Conservation (phyloP, 352 stramenopile species). For the Plasmopara viticola region DNA sequence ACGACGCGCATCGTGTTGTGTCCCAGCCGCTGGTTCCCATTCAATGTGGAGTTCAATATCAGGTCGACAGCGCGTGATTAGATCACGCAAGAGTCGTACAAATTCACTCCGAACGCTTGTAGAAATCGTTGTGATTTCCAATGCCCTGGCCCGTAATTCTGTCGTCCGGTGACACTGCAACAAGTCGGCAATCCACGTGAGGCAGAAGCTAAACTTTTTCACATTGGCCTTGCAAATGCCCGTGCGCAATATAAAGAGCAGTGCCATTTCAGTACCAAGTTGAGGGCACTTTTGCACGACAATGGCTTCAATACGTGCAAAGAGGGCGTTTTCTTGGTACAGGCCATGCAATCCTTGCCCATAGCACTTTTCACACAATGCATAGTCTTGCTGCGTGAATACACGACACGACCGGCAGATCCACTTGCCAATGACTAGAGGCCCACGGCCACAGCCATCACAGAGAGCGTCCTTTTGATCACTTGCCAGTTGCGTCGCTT, state of each 20-base stretch:
- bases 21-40: slow-evolving; percentile 46
- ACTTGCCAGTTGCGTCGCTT: neutral
- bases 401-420: slow-evolving; percentile 55
- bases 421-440: slow-evolving; percentile 52
- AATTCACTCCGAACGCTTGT: slow-evolving; percentile 62
- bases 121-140: slow-evolving; percentile 72
- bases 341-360: slow-evolving; percentile 63
- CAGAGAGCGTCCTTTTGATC: slow-evolving; percentile 57
- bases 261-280: slow-evolving; percentile 41
- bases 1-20: slow-evolving; percentile 13
- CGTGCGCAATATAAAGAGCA: slow-evolving; percentile 54
- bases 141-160: slow-evolving; percentile 52
- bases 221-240: slow-evolving; percentile 77
- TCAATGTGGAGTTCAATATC: slow-evolving; percentile 71
- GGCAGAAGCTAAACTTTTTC: slow-evolving; percentile 78
- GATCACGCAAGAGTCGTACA: slow-evolving; percentile 47
- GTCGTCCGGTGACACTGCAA: slow-evolving; percentile 54
- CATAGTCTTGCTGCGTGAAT: slow-evolving; percentile 42
- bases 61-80: slow-evolving; percentile 45
- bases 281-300: slow-evolving; percentile 54
- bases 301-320: slow-evolving; percentile 56
- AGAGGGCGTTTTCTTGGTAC: slow-evolving; percentile 56
- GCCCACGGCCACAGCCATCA: slow-evolving; percentile 54
- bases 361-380: slow-evolving; percentile 74
- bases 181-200: slow-evolving; percentile 74